Conservation (phyloP, 805 yeast species). For the Lachancea fermentati region DNA sequence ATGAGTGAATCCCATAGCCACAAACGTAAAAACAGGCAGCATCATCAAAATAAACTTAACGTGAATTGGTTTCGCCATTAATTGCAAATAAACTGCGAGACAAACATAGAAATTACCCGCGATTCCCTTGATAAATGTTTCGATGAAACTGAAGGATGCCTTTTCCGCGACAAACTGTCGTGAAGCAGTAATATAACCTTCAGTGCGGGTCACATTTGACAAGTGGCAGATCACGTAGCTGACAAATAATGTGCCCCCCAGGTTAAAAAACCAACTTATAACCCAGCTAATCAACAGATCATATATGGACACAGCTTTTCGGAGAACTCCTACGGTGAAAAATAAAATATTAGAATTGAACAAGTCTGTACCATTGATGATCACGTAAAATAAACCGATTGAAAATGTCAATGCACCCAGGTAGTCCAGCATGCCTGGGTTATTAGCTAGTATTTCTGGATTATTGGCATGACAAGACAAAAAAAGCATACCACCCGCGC, state of each 20-base stretch:
- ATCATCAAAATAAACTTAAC: slow-evolving; percentile 61
- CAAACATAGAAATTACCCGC: slow-evolving; percentile 78
- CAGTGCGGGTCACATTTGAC: slow-evolving; percentile 43
- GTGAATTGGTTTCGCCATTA: slow-evolving; percentile 74
- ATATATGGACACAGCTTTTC: slow-evolving; percentile 63
- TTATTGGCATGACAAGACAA: slow-evolving; percentile 49
- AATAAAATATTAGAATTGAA: slow-evolving; percentile 71
- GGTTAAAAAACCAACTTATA: slow-evolving; percentile 60
- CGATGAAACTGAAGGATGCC: slow-evolving; percentile 45
- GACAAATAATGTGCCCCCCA: slow-evolving; percentile 60
- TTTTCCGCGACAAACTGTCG: slow-evolving; percentile 39
- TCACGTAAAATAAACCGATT: slow-evolving; percentile 70
- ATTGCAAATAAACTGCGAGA: slow-evolving; percentile 67
- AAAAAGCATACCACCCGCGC: slow-evolving; percentile 69
- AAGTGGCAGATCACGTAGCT: slow-evolving; percentile 57
- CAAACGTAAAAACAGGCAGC: slow-evolving; percentile 72
- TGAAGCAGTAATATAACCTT: slow-evolving; percentile 44
- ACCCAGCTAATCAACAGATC: slow-evolving; percentile 63
- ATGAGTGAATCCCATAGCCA: slow-evolving; percentile 72
- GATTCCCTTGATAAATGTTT: slow-evolving; percentile 62
- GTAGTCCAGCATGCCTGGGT: slow-evolving; percentile 50
- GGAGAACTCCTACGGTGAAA: slow-evolving; percentile 59
- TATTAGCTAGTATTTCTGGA: slow-evolving; percentile 36
- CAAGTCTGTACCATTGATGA: slow-evolving; percentile 67
- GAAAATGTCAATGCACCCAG: slow-evolving; percentile 62